Evolutionary conservation across 768 basidiomycete species (phyloP).

Genomic region (Gloeopeniophorella convolvens): DNA sequence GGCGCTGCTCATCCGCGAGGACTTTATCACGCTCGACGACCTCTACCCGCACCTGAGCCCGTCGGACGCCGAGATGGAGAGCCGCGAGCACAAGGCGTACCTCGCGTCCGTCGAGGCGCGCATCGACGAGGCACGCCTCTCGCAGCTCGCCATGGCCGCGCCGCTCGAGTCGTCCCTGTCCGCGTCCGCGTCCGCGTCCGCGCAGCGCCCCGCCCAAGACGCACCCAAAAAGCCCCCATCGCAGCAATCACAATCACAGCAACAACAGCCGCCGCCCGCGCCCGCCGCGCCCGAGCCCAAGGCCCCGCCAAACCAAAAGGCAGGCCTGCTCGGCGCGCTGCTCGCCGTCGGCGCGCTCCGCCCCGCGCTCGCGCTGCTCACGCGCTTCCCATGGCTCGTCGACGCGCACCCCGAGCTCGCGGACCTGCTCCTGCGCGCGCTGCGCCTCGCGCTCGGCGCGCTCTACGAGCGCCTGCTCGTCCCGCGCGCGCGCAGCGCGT

Average conservation of each 20-base stretch:
- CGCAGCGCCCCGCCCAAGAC: constrained; percentile 35
- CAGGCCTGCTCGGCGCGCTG: constrained; percentile 70
- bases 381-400: constrained; percentile 80
- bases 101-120: constrained; percentile 53
- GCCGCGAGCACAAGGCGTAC: constrained; percentile 54
- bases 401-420: constrained; percentile 78
- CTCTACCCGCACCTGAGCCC: constrained; percentile 86
- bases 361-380: constrained; percentile 70
- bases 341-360: constrained; percentile 80
- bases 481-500: constrained; percentile 53
- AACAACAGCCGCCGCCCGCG: constrained; percentile 26
- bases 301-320: constrained; percentile 63
- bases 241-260: too few species aligned
- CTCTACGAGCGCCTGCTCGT: constrained; percentile 51
- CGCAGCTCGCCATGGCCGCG: constrained; percentile 79
- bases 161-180: constrained; percentile 67
- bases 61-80: constrained; percentile 68
- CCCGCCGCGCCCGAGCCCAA: constrained; percentile 33
- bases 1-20: constrained; percentile 85
- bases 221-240: too few species aligned
- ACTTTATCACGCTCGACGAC: constrained; percentile 81
- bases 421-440: constrained; percentile 74
- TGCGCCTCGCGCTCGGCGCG: constrained; percentile 61
- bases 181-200: too few species aligned
- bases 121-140: constrained; percentile 62